phyloP scores from a whole-genome alignment of 306 rosid species.

The Prinsepia uniflora region DNA sequence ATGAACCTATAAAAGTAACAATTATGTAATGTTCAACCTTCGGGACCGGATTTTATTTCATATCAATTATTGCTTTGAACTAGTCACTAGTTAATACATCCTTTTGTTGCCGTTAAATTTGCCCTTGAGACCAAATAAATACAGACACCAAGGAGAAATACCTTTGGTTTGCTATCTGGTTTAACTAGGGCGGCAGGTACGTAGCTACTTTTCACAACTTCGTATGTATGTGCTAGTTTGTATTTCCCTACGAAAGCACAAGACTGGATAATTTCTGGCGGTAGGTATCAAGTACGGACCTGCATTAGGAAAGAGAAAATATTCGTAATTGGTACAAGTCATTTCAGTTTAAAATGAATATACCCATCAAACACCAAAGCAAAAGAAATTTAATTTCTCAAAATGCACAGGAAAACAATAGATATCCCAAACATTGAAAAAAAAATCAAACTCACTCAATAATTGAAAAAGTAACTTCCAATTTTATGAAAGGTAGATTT shows the following conservation, averaged over 20 bases:
- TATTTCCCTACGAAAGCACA: constrained; percentile 45
- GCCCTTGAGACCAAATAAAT: neutral
- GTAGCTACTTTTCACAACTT: constrained; percentile 76
- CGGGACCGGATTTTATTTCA: neutral
- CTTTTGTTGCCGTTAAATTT: neutral
- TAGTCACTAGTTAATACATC: neutral
- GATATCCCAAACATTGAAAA: neutral
- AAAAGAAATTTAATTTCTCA: neutral
- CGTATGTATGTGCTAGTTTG: constrained; percentile 67
- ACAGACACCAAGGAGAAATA: constrained; percentile 17
- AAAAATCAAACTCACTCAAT: neutral
- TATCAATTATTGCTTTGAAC: neutral
- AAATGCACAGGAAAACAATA: neutral
- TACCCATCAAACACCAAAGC: neutral
- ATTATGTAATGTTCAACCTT: neutral
- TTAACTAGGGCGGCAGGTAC: constrained; percentile 38
- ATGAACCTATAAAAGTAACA: neutral
- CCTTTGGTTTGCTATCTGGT: constrained; percentile 43
- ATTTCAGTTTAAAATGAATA: constrained; percentile 12
- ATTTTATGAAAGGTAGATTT: neutral
- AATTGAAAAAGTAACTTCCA: neutral
- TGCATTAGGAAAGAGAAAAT: constrained; percentile 17
- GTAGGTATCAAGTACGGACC: constrained; percentile 24
- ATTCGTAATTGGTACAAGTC: constrained; percentile 6
- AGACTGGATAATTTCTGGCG: constrained; percentile 41